These are phyloP conservation scores for Cardamine chenopodiifolia DNA, from an alignment of 345 rosid species.

Conservation along the genomic window DNA sequence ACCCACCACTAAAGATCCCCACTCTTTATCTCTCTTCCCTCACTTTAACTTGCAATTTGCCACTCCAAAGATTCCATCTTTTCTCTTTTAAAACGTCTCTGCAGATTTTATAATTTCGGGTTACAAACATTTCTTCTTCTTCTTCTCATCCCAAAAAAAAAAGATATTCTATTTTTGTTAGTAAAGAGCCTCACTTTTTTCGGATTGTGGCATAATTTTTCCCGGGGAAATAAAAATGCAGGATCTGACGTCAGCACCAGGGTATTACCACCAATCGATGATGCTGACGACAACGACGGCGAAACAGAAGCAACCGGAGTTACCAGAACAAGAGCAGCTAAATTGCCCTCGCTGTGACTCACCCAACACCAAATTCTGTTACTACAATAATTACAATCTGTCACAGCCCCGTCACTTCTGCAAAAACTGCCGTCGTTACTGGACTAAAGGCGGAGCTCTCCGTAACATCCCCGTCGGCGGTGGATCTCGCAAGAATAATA, in stretches of 20 bases:
- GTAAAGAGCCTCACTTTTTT: background rate
- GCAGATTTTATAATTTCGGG: background rate
- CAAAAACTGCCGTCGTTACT: conserved; percentile 87
- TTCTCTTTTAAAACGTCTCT: conserved; percentile 12
- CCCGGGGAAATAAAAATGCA: conserved; percentile 48
- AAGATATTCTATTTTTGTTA: background rate
- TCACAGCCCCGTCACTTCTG: conserved; percentile 88
- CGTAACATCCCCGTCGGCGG: conserved; percentile 96
- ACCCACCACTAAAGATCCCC: conserved; percentile 34
- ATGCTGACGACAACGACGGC: conserved; percentile 5
- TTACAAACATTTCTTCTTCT: background rate
- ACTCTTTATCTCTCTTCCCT: conserved; percentile 34
- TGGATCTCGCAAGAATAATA: conserved; percentile 66
- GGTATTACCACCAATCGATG: conserved; percentile 44
- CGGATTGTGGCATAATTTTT: background rate
- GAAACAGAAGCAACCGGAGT: conserved; percentile 44
- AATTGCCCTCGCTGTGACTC: conserved; percentile 81
- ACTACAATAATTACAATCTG: conserved; percentile 92
- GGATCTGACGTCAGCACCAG: conserved; percentile 49
- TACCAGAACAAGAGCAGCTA: conserved; percentile 81
- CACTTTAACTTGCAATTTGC: conserved; percentile 23
- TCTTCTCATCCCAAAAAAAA: background rate
- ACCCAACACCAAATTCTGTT: conserved; percentile 88
- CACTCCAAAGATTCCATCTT: conserved; percentile 37
- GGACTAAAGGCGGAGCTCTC: conserved; percentile 95